Base-by-base conservation (phyloP, 768 basidiomycete species). In the Pleurotus djamor region DNA sequence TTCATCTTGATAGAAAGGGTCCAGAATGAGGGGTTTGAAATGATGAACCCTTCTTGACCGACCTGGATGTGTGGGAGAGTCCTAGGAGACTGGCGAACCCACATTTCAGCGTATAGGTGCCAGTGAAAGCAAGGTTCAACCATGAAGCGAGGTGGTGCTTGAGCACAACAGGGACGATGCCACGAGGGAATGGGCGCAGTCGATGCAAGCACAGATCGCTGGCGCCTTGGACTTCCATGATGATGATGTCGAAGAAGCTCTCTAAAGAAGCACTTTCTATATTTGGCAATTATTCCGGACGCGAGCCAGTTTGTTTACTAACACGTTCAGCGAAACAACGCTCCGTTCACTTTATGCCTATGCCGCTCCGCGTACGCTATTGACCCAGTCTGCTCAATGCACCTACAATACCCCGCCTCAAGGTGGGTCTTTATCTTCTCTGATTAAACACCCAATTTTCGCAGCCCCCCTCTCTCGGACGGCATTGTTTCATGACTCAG, bases 1-100 rank as follows among this genome's bases (percentile, higher is more conserved):
- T 33, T 33, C n/a, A 56, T 56, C 54, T 56, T 56, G 54, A 56
- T 56, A 44, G 44, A 34, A 17, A 56, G 54, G 54, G 54, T 56
- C 54, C 54, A 28, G 9, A 41, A n/a, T 41, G 9, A 10, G 38
- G 10, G 21, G 21, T 28, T 28, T 28, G 21, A 28, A 28, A 28
- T 28, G 21, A 28, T 28, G 21, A 28, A 28, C 21, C 21, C 21
- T 28, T 28, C 21, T 28, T 28, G 21, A 28, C 21, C 21, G 21
- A 28, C 21, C 21, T 28, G 21, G 21, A 28, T 28, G 21, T 28
- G 21, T 28, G 21, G 21, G 21, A 28, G 21, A 28, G 21, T 28
- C 21, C 21, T 28, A 3, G 21, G 21, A 28, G 2, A 43, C 10
- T 43, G 10, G 10, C n/a, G 41, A 43, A 43, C 41, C 41, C 41